Base-by-base conservation (phyloP, 768 basidiomycete species). In the Lactifluus pinguis region DNA sequence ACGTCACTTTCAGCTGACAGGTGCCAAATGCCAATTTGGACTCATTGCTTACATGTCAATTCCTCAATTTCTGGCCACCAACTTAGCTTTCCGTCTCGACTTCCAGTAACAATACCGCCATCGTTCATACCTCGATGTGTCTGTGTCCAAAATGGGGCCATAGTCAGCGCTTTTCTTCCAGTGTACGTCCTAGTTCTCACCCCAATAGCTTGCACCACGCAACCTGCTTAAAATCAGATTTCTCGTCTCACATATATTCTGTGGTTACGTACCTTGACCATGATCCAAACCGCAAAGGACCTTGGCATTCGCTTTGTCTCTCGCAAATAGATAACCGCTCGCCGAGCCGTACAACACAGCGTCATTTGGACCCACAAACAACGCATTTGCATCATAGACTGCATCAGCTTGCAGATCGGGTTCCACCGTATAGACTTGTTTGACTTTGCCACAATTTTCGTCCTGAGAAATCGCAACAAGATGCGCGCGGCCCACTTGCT, bases 271-370 rank as follows among this genome's bases (percentile, higher is more conserved):
- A 85, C 84, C 79, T 64, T 83, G 80, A 14, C 77, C 77, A 65
- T 86, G 83, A 63, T 83, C 80, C 65, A 87, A 68, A 34, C 81
- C 85, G 69, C 81, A 83, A 14, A 84, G 75, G 29, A 85, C 70
- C 2, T 72, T 72, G 11, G 77, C 80, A 57, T 77, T 80, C 68
- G 74, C 74, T 68, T 74, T 77, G 66, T 87, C 83, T 85, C 86
- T 87, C 36, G 83, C 79, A 42, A 86, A 71, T 32, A 82, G 73
- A 69, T 78, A 83, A 19, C 77, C 77, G 17, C 83, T 81, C 19
- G 77, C 71, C 32, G 68, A 73, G 30, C 85, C 86, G 65, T 81
- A 86, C 59, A 87, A 66, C 25, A 87, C 77, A 8, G 76, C 76
- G 63, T 80, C 79, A 15, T 80, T 82, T 36, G 70, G 65, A 7